Conservation (phyloP, 2,329 filamentous ascomycete genomes). For the Penicillium sclerotigenum region DNA sequence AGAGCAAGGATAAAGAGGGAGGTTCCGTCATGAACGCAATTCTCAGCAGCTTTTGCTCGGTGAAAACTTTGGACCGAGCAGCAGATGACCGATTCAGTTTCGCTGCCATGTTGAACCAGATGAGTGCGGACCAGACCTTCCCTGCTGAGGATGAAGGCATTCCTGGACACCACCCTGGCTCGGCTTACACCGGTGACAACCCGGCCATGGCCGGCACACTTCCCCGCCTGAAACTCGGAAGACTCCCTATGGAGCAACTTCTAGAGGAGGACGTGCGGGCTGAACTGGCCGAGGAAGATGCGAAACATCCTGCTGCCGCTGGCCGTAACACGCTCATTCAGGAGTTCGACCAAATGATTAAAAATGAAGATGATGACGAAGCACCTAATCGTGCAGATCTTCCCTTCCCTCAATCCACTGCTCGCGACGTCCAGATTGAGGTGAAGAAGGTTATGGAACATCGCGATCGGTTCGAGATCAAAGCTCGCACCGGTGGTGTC, state of each 20-base stretch:
- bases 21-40: conserved; percentile 75
- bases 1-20: conserved; percentile 78
- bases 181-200: conserved; percentile 58
- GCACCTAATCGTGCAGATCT: conserved; percentile 74
- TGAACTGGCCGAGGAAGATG: conserved; percentile 81
- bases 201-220: conserved; percentile 56
- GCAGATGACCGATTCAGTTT: conserved; percentile 59
- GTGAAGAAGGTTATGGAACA: conserved; percentile 92
- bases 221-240: conserved; percentile 69
- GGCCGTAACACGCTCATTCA: conserved; percentile 76
- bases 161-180: conserved; percentile 63
- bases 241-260: conserved; percentile 77
- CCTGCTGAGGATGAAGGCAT: conserved; percentile 67
- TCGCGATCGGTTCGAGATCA: conserved; percentile 85
- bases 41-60: conserved; percentile 59
- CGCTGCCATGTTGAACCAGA: conserved; percentile 56
- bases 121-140: conserved; percentile 54
- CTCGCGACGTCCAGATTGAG: conserved; percentile 87
- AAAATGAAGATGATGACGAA: conserved; percentile 85
- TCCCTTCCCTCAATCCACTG: conserved; percentile 81
- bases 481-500: conserved; percentile 76
- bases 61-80: conserved; percentile 58
- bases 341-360: conserved; percentile 82
- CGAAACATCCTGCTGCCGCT: conserved; percentile 65
- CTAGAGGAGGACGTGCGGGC: conserved; percentile 81